These are phyloP conservation scores for Epichloe typhina DNA, from an alignment of 2,329 filamentous ascomycete genomes.

Conservation along the genomic window DNA sequence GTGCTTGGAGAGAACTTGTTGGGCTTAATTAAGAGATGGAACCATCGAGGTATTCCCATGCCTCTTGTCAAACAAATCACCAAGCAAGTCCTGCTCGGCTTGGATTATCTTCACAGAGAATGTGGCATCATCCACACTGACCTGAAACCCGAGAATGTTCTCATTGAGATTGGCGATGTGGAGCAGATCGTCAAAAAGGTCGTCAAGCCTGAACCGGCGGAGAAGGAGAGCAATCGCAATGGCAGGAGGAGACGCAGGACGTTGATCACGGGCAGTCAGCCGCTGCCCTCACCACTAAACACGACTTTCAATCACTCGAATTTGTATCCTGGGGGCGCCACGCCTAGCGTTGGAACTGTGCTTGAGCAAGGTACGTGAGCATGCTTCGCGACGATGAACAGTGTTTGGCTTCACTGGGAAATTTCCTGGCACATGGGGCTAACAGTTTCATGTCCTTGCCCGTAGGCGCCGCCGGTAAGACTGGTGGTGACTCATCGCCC, in stretches of 20 bases:
- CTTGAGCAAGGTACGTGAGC: slow-evolving; percentile 57
- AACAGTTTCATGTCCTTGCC: not conserved
- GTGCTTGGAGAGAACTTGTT: slow-evolving; percentile 90
- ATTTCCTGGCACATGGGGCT: not conserved
- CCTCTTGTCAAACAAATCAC: slow-evolving; percentile 96
- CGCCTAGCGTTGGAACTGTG: slow-evolving; percentile 72
- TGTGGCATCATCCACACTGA: slow-evolving; percentile 99
- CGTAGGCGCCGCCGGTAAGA: slow-evolving; percentile 22
- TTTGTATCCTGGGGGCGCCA: slow-evolving; percentile 50
- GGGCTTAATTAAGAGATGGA: slow-evolving; percentile 95
- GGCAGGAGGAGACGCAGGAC: slow-evolving; percentile 81
- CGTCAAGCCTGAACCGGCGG: slow-evolving; percentile 63
- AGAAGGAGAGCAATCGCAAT: slow-evolving; percentile 85
- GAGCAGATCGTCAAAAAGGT: slow-evolving; percentile 97
- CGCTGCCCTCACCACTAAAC: slow-evolving; percentile 86
- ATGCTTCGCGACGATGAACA: not conserved
- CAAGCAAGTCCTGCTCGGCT: slow-evolving; percentile 87
- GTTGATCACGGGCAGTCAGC: slow-evolving; percentile 93
- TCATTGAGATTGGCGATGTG: slow-evolving; percentile 97
- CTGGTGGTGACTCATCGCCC: slow-evolving; percentile 31
- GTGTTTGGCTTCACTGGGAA: not conserved
- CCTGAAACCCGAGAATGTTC: slow-evolving; percentile 91
- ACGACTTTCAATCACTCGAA: slow-evolving; percentile 76
- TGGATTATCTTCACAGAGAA: slow-evolving; percentile 94
- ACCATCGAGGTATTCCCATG: slow-evolving; percentile 94